phyloP scores from a whole-genome alignment of 148 eudicot genomes.

The Tetragonia tetragonoides region DNA sequence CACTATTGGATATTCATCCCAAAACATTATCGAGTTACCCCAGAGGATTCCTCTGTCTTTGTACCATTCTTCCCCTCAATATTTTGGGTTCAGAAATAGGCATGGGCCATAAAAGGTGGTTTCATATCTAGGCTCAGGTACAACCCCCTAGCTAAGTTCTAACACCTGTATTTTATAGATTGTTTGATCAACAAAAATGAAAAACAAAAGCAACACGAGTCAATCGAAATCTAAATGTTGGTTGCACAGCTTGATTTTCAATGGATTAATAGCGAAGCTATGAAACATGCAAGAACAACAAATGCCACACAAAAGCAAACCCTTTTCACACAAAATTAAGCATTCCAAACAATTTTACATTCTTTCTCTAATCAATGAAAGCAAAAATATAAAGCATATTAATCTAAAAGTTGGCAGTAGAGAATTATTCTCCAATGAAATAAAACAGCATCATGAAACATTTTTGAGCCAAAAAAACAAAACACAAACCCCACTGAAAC shows the following conservation, averaged over 20 bases:
- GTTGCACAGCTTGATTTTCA: too few relatives aligned
- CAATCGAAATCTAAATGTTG: not conserved
- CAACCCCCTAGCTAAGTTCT: too few relatives aligned
- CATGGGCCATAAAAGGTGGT: too few relatives aligned
- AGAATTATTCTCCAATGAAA: too few relatives aligned
- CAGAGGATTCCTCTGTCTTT: not conserved
- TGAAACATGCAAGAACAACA: not conserved
- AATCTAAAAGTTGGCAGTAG: too few relatives aligned
- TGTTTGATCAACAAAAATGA: not conserved
- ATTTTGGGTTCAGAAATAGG: too few relatives aligned
- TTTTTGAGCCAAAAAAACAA: not conserved
- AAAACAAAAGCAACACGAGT: not conserved
- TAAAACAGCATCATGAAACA: not conserved
- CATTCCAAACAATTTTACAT: too few relatives aligned
- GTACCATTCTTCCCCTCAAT: not conserved
- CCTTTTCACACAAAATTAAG: not conserved
- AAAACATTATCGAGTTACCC: not conserved
- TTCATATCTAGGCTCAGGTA: too few relatives aligned
- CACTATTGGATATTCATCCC: not conserved
- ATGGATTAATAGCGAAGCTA: not conserved
- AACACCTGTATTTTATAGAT: too few relatives aligned
- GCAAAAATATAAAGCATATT: too few relatives aligned
- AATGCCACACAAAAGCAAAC: too few relatives aligned
- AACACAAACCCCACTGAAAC: not conserved
- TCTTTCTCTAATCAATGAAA: too few relatives aligned